Percentiles rank a stretch among this genome's conserved stretches.
phyloP scores from a whole-genome alignment of 352 stramenopile species.

The Phytophthora meadii region DNA sequence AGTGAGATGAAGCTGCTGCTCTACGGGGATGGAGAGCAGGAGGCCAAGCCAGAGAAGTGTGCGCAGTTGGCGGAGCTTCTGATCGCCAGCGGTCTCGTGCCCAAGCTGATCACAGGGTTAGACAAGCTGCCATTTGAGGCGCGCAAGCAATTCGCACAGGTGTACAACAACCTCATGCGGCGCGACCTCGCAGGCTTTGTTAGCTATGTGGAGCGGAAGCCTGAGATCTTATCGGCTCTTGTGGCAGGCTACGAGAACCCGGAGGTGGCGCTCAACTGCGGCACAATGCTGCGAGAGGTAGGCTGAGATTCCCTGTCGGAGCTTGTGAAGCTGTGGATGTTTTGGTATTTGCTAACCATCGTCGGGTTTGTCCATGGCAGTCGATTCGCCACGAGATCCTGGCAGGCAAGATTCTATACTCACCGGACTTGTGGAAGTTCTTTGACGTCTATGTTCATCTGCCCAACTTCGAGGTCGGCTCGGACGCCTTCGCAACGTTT shows the following conservation, averaged over 20 bases:
- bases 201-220: constrained; percentile 76
- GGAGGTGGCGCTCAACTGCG: constrained; percentile 90
- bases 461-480: constrained; percentile 93
- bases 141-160: constrained; percentile 85
- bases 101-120: constrained; percentile 70
- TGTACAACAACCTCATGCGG: constrained; percentile 92
- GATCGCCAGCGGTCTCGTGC: constrained; percentile 73
- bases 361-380: constrained; percentile 29
- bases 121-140: constrained; percentile 87
- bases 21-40: constrained; percentile 68
- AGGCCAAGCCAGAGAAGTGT: constrained; percentile 83
- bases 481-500: constrained; percentile 92
- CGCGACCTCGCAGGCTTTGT: constrained; percentile 87
- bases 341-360: background rate
- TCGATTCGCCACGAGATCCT: constrained; percentile 87
- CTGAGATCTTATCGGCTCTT: constrained; percentile 78
- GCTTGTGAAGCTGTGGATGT: no score
- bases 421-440: constrained; percentile 89
- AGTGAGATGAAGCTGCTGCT: constrained; percentile 47
- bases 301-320: constrained; percentile 1
- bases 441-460: constrained; percentile 92
- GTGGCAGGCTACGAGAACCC: constrained; percentile 86
- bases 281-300: constrained; percentile 91
- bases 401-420: constrained; percentile 78
- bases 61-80: constrained; percentile 79